Evolutionary conservation across 1,284 basidiomycete genomes (phyloP), one percentile per base, ranked within the genome.

Genomic region (Trichosporon sp.): DNA sequence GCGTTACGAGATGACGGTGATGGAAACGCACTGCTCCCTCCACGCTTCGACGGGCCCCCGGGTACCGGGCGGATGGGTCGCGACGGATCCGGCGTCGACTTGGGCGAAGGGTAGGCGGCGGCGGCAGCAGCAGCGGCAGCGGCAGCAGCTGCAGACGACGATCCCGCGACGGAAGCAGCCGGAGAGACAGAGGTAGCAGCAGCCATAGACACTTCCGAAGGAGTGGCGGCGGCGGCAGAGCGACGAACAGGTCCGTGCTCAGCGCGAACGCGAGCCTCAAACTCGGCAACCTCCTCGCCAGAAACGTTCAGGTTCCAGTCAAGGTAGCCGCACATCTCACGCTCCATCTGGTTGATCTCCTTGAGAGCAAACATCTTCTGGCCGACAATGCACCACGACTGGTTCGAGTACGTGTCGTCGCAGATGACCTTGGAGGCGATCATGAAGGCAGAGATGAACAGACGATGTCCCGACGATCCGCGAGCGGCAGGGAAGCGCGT

Each of bases 381-480:
- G 0, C 91, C 92, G 56, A 96, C 93, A 58, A 96, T 90, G 21
- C 88, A 87, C 93, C 93, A 96, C 0, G 90, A 93, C 80, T 95
- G 93, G 86, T 96, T 96, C 16, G 91, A 93, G 76, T 95, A 95
- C 0, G 93, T 96, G 77, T 97, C 92, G 83, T 96, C 93, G 81
- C 92, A 94, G 69, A 94, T 91, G 19, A 81, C 76, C 68, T 81
- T 80, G 57, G 73, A 74, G n/a, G 78, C 73, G 70, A 96, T 91
- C 94, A 96, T 96, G 78, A 93, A 92, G 0, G 93, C 92, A 0
- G 91, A 93, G 11, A 96, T 89, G 78, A 95, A 95, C 0, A 97
- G 80, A 0, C 93, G 86, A 73, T 96, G 93, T 9, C 92, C 93
- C 0, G 91, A 94, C 0, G 91, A 94, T 37, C 93, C 92, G 59